These are phyloP conservation scores for Globisporangium canariense DNA, from an alignment of 352 stramenopile species.

Conservation along the genomic window DNA sequence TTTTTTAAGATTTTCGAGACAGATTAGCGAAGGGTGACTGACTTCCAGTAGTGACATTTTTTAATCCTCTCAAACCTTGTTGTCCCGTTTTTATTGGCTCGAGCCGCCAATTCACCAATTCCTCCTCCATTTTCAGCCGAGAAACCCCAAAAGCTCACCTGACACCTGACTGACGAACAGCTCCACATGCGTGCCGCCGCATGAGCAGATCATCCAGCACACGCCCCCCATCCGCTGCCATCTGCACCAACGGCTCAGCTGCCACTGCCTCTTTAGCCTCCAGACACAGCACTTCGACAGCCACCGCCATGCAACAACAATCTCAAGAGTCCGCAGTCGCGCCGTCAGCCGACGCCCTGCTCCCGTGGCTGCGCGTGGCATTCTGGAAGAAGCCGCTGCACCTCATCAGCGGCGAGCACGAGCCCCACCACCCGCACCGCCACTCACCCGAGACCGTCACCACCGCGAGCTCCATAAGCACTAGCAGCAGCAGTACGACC, in stretches of 20 bases:
- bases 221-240: not conserved
- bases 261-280: not conserved
- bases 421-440: constrained; percentile 8
- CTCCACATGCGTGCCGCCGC: constrained; percentile 9
- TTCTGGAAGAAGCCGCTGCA: constrained; percentile 77
- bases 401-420: constrained; percentile 26
- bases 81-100: too few relatives aligned
- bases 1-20: too few relatives aligned
- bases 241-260: not conserved
- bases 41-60: too few relatives aligned
- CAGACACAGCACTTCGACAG: not conserved
- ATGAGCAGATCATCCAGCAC: constrained; percentile 9
- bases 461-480: constrained; percentile 9
- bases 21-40: too few relatives aligned
- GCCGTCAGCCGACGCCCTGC: constrained; percentile 1
- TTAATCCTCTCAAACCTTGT: too few relatives aligned
- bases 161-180: not conserved
- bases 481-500: constrained; percentile 10
- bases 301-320: not conserved
- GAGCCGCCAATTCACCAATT: too few relatives aligned
- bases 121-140: too few relatives aligned
- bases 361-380: constrained; percentile 40
- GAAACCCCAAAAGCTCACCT: too few relatives aligned
- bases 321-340: not conserved
- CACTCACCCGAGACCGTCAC: constrained; percentile 10